Conservation (phyloP, 2,329 filamentous ascomycete species). For the Apiospora hydei region DNA sequence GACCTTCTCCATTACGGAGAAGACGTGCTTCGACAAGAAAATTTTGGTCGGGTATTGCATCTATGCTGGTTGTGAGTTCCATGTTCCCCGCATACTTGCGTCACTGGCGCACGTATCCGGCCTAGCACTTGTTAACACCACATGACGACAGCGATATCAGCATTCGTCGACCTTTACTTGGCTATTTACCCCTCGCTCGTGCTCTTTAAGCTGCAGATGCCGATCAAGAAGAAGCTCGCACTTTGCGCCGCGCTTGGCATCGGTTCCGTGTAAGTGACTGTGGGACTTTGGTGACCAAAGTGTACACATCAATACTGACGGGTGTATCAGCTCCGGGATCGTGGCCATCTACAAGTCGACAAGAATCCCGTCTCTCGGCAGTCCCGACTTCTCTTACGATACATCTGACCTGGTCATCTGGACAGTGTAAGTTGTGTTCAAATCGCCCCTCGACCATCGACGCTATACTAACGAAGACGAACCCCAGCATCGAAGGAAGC, state of each 20-base stretch:
- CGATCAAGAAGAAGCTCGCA: constrained; percentile 37
- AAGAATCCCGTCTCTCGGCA: constrained; percentile 27
- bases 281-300: not conserved
- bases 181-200: constrained; percentile 50
- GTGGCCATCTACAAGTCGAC: constrained; percentile 33
- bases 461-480: not conserved
- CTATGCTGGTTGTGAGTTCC: not conserved
- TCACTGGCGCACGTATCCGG: no score
- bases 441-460: not conserved
- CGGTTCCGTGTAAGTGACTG: constrained; percentile 35
- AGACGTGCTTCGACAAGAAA: constrained; percentile 13
- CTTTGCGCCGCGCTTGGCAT: constrained; percentile 37
- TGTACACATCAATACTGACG: not conserved
- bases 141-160: constrained; percentile 41
- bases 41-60: constrained; percentile 1
- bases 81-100: not conserved
- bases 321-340: constrained; percentile 25
- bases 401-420: constrained; percentile 32
- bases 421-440: constrained; percentile 31
- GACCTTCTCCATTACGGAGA: not conserved
- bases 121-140: not conserved
- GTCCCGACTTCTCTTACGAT: constrained; percentile 31
- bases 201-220: constrained; percentile 47
- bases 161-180: constrained; percentile 49
- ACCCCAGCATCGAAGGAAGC: constrained; percentile 37